These are phyloP conservation scores for Gossypium stocksii DNA, from an alignment of 345 rosid species.

Conservation along the genomic window DNA sequence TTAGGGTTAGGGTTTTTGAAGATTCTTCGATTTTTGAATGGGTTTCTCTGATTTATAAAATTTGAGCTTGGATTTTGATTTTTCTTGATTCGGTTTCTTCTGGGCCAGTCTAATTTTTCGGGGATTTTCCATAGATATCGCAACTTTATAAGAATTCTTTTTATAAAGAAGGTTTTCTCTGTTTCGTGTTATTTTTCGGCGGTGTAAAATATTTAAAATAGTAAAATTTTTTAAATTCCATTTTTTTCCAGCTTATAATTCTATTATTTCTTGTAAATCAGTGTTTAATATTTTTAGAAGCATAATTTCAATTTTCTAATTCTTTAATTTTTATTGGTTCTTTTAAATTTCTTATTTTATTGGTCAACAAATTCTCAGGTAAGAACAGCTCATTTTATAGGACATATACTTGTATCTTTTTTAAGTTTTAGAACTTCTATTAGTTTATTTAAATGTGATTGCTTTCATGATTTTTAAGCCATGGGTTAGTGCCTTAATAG, in stretches of 20 bases:
- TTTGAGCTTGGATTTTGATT: background rate
- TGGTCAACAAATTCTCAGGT: conserved; percentile 17
- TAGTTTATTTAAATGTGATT: background rate
- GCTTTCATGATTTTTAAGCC: background rate
- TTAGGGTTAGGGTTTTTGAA: conserved; percentile 42
- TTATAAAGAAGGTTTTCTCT: background rate
- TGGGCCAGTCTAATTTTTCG: conserved; percentile 1
- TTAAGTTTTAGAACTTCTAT: background rate
- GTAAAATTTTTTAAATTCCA: background rate
- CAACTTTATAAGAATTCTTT: background rate
- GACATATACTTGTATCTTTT: too few relatives aligned
- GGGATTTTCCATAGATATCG: background rate
- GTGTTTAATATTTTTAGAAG: background rate
- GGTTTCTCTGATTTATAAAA: conserved; percentile 17
- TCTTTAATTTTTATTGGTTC: background rate
- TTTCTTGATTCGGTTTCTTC: conserved; percentile 4
- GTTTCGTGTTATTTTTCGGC: background rate
- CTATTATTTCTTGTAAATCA: background rate
- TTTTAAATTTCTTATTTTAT: background rate
- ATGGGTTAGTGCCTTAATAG: background rate
- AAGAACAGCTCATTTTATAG: background rate
- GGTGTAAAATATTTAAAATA: background rate
- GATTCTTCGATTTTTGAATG: conserved; percentile 3
- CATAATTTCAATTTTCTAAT: background rate
- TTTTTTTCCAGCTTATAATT: background rate